Percentiles rank a stretch among this genome's conserved stretches.
phyloP scores from a whole-genome alignment of 164 flowering plant genomes.

The Cinnamomum micranthum region DNA sequence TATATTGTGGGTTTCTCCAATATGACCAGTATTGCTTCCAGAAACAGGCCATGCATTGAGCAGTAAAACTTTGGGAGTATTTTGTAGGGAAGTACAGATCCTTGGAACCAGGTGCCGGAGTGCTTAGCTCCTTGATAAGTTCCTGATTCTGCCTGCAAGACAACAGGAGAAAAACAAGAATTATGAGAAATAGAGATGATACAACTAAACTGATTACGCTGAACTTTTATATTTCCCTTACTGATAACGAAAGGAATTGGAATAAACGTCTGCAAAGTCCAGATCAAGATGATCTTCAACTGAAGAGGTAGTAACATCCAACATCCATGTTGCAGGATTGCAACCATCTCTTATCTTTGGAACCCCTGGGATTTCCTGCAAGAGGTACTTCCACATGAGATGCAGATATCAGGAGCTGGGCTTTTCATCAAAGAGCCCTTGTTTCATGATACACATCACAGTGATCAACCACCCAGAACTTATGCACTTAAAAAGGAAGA shows the following conservation, averaged over 20 bases:
- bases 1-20: conserved; percentile 55
- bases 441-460: neutral
- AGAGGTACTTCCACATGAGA: conserved; percentile 4
- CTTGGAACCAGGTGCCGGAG: conserved; percentile 41
- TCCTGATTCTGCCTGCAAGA: conserved; percentile 15
- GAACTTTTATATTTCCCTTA: conserved; percentile 17
- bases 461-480: neutral
- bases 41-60: conserved; percentile 54
- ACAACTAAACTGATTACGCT: neutral
- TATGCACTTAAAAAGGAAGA: neutral
- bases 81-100: conserved; percentile 53
- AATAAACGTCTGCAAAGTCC: conserved; percentile 52
- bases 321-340: conserved; percentile 75
- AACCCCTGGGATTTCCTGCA: conserved; percentile 49
- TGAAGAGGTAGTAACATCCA: conserved; percentile 44
- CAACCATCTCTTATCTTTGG: conserved; percentile 44
- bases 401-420: neutral
- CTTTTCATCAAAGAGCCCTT: neutral
- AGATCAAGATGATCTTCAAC: conserved; percentile 40
- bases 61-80: conserved; percentile 44
- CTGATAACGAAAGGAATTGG: conserved; percentile 43
- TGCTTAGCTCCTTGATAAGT: conserved; percentile 14
- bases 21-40: conserved; percentile 67
- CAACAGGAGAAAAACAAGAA: neutral
- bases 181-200: neutral